A percentile compares a stretch with the other conserved stretches of the same genome.
These are phyloP conservation scores for Boletus fagicola DNA, from an alignment of 768 basidiomycete genomes.

Conservation along the genomic window DNA sequence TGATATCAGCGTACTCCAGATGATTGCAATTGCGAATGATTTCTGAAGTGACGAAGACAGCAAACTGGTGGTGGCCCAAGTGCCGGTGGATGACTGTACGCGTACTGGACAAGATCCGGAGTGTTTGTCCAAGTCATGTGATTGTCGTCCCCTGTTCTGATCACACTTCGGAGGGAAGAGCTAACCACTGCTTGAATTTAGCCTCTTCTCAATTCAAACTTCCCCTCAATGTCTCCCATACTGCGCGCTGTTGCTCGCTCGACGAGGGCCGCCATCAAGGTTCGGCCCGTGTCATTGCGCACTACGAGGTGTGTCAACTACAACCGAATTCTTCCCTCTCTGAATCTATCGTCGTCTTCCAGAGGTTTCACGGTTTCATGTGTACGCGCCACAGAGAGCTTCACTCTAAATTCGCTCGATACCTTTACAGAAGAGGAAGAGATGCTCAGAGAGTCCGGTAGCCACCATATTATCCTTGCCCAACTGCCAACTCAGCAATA, in stretches of 20 bases:
- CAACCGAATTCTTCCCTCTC: background rate
- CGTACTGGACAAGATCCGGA: background rate
- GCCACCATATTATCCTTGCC: constrained; percentile 18
- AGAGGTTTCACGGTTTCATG: constrained; percentile 30
- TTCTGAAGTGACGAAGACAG: too few relatives aligned
- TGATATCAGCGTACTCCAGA: background rate
- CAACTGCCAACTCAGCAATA: constrained; percentile 7
- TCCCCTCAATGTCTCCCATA: constrained; percentile 14
- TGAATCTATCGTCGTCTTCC: background rate
- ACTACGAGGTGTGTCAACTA: constrained; percentile 19
- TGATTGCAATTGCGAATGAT: background rate
- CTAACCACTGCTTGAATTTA: background rate
- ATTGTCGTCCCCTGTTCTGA: constrained; percentile 15
- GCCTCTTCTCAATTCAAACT: background rate
- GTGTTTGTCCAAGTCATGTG: constrained; percentile 17
- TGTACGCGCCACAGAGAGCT: constrained; percentile 26
- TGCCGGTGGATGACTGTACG: too few relatives aligned
- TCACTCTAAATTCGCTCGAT: constrained; percentile 61
- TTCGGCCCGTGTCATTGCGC: background rate
- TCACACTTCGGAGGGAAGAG: too few relatives aligned
- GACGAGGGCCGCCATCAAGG: constrained; percentile 8
- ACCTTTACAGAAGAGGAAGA: constrained; percentile 92
- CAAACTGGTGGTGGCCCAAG: too few relatives aligned
- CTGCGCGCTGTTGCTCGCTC: constrained; percentile 25
- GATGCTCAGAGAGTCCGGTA: constrained; percentile 90